Percentiles rank a stretch among this genome's conserved stretches.
phyloP scores from a whole-genome alignment of 768 basidiomycete species.

The Boletus coccyginus region DNA sequence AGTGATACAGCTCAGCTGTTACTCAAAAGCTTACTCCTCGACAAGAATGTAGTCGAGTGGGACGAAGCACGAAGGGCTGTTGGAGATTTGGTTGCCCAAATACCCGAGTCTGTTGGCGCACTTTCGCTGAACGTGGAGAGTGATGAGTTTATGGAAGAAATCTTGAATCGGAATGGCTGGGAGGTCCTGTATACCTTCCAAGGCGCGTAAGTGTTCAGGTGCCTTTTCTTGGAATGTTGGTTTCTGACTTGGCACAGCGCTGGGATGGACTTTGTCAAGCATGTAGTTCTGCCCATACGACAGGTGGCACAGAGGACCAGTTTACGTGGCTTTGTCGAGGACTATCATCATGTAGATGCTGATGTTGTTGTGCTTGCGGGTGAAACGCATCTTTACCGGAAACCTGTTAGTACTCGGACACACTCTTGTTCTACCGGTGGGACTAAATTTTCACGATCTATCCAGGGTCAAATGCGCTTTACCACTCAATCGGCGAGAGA shows the following conservation, averaged over 20 bases:
- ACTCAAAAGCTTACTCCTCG: conserved; percentile 19
- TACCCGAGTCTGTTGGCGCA: conserved; percentile 13
- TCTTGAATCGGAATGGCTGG: conserved; percentile 36
- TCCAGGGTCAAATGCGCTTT: conserved; percentile 28
- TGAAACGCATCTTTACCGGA: conserved; percentile 35
- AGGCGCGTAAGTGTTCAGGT: conserved; percentile 35
- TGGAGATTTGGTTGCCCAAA: conserved; percentile 11
- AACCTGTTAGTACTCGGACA: conserved; percentile 16
- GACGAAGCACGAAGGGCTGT: conserved; percentile 28
- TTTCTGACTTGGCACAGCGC: conserved; percentile 23
- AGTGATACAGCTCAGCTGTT: conserved; percentile 7
- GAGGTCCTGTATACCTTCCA: conserved; percentile 40
- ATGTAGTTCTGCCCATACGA: conserved; percentile 33
- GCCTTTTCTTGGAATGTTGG: not conserved
- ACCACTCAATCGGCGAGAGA: conserved; percentile 18
- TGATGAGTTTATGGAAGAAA: conserved; percentile 29
- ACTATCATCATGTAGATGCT: conserved; percentile 31
- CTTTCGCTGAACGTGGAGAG: conserved; percentile 12
- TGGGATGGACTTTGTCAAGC: conserved; percentile 40
- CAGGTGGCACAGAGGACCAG: conserved; percentile 33
- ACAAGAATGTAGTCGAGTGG: conserved; percentile 28
- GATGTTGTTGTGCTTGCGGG: conserved; percentile 40
- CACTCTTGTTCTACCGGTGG: not conserved
- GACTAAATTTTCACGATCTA: not conserved
- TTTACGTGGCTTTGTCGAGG: conserved; percentile 39